Percentiles rank a stretch among this genome's conserved stretches.
Conservation (phyloP, 106 monocot genomes). For the Apostasia shenzhenica region DNA sequence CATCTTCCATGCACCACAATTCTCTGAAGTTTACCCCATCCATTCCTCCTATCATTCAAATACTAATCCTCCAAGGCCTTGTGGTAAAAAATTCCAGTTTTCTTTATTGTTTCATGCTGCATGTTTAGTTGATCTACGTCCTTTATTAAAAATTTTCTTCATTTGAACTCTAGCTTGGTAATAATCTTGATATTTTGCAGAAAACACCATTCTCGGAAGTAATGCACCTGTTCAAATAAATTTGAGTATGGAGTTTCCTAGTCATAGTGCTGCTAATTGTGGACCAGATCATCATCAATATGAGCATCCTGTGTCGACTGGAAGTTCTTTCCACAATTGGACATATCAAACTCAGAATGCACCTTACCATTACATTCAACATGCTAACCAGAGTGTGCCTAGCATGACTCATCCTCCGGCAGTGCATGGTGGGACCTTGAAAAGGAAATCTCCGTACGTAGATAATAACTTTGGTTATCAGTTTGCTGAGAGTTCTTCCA, state of each 20-base stretch:
- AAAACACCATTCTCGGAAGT: neutral
- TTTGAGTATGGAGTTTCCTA: neutral
- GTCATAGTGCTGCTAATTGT: slow-evolving; percentile 5
- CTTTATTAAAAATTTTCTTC: neutral
- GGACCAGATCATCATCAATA: neutral
- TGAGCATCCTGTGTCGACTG: neutral
- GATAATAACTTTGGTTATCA: neutral
- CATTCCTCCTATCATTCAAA: neutral
- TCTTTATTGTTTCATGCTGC: neutral
- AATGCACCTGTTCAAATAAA: neutral
- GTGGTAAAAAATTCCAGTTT: neutral
- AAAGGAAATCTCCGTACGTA: neutral
- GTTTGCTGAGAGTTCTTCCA: neutral
- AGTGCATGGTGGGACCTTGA: neutral
- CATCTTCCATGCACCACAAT: neutral
- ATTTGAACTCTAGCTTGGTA: neutral
- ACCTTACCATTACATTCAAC: neutral
- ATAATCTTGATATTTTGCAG: neutral
- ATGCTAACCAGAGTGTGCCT: neutral
- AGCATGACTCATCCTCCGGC: neutral
- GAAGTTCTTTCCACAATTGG: neutral
- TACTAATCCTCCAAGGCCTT: neutral
- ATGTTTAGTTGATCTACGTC: neutral
- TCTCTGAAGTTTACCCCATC: neutral
- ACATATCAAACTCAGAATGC: neutral